Evolutionary conservation across 2,329 filamentous ascomycete genomes (phyloP), one percentile per base, ranked within the genome.

Genomic region (Fusarium kyushuense): DNA sequence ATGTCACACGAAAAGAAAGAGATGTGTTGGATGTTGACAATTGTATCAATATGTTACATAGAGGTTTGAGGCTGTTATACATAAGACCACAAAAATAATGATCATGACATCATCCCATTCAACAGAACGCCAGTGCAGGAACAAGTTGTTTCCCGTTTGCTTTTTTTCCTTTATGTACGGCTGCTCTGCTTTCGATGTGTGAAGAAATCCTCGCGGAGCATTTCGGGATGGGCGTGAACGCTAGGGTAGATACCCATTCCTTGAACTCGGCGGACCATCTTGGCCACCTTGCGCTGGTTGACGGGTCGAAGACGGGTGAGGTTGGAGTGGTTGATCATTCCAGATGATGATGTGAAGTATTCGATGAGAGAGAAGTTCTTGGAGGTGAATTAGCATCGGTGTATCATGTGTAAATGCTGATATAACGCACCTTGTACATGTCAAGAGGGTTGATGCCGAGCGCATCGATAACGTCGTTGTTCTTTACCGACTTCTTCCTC

Each of bases 351-450:
- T 75, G 96, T 91, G 78, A 92, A 97, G 78, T 97, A 94, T 32
- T 92, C 92, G 80, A 98, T 91, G 64, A 99, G 88, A 36, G 92
- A 89, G 78, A 97, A 97, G 81, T 99, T 99, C 94, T 97, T 97
- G 47, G 51, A 30, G 35, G 53, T 4, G 14, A 12, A 47, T 73
- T 16, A 72, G 49, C 30, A n/a, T 12, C 11, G 19, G 16, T 9
- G n/a, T 17, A 40, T 42, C 16, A 27, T 2, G 6, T 13, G 7
- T 10, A 11, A 14, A 53, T 11, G 23, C 21, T 16, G 10, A 8
- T 52, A 33, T n/a, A n/a, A 49, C 70, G 30, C 79, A 96, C 94
- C 86, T 94, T 93, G 81, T 98, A 99, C 81, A 96, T 88, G 70
- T 92, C 87, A 61, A 96, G 73, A 16, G 96, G 95, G 71, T 93